A percentile compares a stretch with the other conserved stretches of the same genome.
Conservation (phyloP, 129 eudicot species). For the Flaveria brownii region DNA sequence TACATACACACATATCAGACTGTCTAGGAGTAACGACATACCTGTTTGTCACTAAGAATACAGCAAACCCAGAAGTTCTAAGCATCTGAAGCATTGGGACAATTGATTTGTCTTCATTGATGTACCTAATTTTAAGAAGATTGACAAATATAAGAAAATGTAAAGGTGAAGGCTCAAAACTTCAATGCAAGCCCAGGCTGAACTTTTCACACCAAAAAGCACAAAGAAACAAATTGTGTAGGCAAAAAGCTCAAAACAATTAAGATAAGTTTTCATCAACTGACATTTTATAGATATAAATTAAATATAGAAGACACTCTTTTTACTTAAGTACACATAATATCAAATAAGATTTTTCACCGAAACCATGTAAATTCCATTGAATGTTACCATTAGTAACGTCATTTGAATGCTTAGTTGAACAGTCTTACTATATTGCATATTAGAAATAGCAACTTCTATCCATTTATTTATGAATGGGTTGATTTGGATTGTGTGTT, state of each 20-base stretch:
- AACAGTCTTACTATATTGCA: neutral
- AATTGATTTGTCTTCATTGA: conserved; percentile 69
- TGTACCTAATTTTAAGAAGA: conserved; percentile 55
- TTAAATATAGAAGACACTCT: neutral
- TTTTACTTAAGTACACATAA: too few relatives aligned
- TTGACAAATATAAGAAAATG: neutral
- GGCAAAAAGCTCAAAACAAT: neutral
- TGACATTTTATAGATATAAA: neutral
- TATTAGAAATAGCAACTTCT: neutral
- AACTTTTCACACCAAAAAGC: neutral
- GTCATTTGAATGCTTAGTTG: neutral
- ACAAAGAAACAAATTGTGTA: neutral
- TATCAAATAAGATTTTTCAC: too few relatives aligned
- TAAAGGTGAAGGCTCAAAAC: neutral
- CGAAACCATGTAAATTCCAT: neutral
- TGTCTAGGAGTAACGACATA: conserved; percentile 17
- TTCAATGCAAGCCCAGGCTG: neutral
- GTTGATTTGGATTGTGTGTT: neutral
- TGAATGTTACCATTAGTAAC: neutral
- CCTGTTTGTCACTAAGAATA: conserved; percentile 96
- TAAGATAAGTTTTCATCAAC: neutral
- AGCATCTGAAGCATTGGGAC: conserved; percentile 95
- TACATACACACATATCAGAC: neutral
- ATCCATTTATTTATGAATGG: neutral
- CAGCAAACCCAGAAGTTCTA: conserved; percentile 75